These are phyloP conservation scores for Helichrysum umbraculigerum DNA, from an alignment of 129 eudicot species.

Conservation along the genomic window DNA sequence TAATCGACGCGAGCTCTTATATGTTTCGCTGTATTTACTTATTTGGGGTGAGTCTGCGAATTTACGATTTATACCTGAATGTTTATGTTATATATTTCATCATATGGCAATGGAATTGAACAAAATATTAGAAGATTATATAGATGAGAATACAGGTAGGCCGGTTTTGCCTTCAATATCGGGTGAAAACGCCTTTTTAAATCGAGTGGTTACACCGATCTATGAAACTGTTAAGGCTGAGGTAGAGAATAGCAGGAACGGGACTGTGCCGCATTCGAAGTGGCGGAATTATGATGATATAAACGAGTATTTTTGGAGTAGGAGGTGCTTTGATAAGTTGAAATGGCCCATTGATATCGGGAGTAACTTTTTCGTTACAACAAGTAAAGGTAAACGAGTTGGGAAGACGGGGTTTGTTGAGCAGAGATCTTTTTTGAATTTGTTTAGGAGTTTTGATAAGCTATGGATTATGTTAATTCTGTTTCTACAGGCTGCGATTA, in stretches of 20 bases:
- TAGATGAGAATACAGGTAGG: conserved; percentile 82
- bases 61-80: conserved; percentile 72
- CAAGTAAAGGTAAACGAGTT: conserved; percentile 44
- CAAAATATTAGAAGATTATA: conserved; percentile 65
- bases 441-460: conserved; percentile 87
- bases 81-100: conserved; percentile 70
- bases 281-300: conserved; percentile 94
- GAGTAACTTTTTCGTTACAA: conserved; percentile 60
- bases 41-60: conserved; percentile 97
- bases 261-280: conserved; percentile 71
- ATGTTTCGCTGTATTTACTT: conserved; percentile 57
- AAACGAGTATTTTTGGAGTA: conserved; percentile 89
- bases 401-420: conserved; percentile 98
- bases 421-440: conserved; percentile 78
- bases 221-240: conserved; percentile 61
- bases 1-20: conserved; percentile 66
- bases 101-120: conserved; percentile 82
- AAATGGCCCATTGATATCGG: conserved; percentile 79
- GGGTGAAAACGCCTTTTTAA: conserved; percentile 66
- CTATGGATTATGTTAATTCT: conserved; percentile 77
- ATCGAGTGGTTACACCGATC: conserved; percentile 59
- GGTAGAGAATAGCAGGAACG: conserved; percentile 65
- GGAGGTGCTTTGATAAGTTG: conserved; percentile 78
- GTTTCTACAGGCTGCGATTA: conserved; percentile 75
- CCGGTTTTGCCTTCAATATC: conserved; percentile 59